Percentiles rank a stretch among this genome's conserved stretches.
phyloP scores from a whole-genome alignment of 192 early-diverging fungal genomes.

The Backusella circina region DNA sequence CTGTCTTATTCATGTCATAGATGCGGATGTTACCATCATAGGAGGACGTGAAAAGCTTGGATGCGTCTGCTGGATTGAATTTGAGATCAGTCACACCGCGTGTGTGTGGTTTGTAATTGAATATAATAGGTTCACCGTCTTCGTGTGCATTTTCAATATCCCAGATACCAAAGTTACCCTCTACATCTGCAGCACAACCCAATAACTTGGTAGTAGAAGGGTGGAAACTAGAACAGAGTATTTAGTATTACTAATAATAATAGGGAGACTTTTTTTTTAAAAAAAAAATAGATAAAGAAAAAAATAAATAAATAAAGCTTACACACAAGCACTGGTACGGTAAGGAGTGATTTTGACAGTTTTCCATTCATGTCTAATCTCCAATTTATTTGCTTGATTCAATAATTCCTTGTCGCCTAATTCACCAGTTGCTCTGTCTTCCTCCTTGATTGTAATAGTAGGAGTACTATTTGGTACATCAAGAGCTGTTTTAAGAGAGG shows the following conservation, averaged over 20 bases:
- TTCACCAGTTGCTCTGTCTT: not conserved
- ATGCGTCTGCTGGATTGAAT: constrained; percentile 43
- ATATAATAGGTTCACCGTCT: constrained; percentile 45
- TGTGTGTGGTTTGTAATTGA: constrained; percentile 49
- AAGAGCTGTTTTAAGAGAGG: not conserved
- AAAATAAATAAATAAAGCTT: too few species aligned
- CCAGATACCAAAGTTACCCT: constrained; percentile 57
- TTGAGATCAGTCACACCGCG: constrained; percentile 45
- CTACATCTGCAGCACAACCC: constrained; percentile 45
- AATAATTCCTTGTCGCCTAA: constrained; percentile 10
- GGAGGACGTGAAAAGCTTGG: constrained; percentile 48
- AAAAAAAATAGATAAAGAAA: too few species aligned
- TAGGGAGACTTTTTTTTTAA: not conserved
- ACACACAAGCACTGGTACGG: constrained; percentile 37
- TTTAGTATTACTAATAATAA: not conserved
- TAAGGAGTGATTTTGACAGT: constrained; percentile 50
- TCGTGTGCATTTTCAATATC: constrained; percentile 45
- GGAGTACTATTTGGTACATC: not conserved
- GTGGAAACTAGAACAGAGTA: constrained; percentile 42
- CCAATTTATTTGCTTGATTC: constrained; percentile 24
- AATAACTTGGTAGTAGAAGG: constrained; percentile 51
- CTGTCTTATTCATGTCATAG: constrained; percentile 54
- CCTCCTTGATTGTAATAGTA: not conserved
- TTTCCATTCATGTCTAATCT: constrained; percentile 41
- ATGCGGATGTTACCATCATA: constrained; percentile 59